Conservation (phyloP, 768 basidiomycete genomes). For the Mycena alexandri region DNA sequence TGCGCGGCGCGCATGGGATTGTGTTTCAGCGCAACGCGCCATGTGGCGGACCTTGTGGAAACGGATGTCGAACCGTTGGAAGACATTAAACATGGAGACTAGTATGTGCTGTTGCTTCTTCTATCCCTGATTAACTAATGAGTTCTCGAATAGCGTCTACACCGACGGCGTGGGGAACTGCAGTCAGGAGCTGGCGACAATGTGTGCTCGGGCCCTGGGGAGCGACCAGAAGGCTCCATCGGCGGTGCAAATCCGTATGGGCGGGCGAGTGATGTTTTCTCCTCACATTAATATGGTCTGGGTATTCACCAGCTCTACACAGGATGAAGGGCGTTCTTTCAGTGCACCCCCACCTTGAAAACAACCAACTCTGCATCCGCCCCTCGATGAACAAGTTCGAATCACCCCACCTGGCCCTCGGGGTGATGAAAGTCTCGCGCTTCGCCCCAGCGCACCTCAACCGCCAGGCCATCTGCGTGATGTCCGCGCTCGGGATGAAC, state of each 20-base stretch:
- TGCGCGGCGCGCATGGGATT: constrained; percentile 37
- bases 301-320: not conserved
- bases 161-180: constrained; percentile 39
- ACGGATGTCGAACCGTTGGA: constrained; percentile 22
- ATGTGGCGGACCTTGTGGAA: constrained; percentile 20
- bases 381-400: constrained; percentile 37
- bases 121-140: not conserved
- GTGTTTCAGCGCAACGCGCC: constrained; percentile 35
- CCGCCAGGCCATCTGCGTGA: constrained; percentile 38
- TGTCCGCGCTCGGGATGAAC: constrained; percentile 32
- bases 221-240: constrained; percentile 31
- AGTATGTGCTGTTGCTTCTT: constrained; percentile 1
- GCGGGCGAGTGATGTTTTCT: constrained; percentile 29
- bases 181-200: constrained; percentile 31
- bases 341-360: constrained; percentile 33
- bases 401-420: constrained; percentile 29
- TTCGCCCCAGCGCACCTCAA: constrained; percentile 37
- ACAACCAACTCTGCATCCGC: constrained; percentile 34
- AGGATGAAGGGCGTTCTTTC: constrained; percentile 38
- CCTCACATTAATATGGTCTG: too few relatives aligned
- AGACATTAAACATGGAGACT: constrained; percentile 27
- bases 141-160: constrained; percentile 9
- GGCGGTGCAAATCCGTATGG: constrained; percentile 38
- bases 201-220: constrained; percentile 29
- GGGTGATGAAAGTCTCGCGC: constrained; percentile 36